A percentile compares a stretch with the other conserved stretches of the same genome.
Conservation (phyloP, 371 early-diverging fungal species). For the Mortierella sp. region DNA sequence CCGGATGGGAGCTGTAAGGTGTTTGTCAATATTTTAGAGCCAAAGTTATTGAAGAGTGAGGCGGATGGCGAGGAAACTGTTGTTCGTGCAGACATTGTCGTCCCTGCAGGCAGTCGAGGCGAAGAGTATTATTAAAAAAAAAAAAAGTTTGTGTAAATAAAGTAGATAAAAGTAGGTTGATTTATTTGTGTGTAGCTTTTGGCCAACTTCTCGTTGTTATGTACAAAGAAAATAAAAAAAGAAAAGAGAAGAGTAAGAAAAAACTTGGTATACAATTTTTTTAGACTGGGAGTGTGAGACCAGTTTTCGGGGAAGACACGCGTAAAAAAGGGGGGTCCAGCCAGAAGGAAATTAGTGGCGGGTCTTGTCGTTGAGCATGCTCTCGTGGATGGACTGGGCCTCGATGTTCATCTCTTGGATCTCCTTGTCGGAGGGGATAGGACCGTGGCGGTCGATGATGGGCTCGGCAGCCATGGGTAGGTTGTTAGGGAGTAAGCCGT, state of each 20-base stretch:
- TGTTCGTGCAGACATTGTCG: background rate
- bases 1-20: conserved; percentile 63
- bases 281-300: conserved; percentile 15
- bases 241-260: background rate
- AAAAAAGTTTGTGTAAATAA: background rate
- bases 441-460: conserved; percentile 41
- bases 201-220: background rate
- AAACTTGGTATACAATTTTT: conserved; percentile 15
- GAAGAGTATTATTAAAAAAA: background rate
- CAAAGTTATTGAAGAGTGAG: background rate
- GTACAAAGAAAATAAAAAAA: background rate
- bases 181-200: background rate
- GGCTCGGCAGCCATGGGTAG: conserved; percentile 31
- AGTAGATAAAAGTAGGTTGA: background rate
- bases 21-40: conserved; percentile 44
- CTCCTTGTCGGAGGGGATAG: conserved; percentile 31
- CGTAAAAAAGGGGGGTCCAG: background rate
- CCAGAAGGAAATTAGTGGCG: background rate
- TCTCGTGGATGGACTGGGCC: conserved; percentile 44
- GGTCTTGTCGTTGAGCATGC: conserved; percentile 35
- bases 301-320: background rate
- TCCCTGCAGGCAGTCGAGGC: background rate
- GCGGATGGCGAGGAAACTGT: background rate
- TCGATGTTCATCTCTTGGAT: conserved; percentile 52
- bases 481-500: conserved; percentile 60